Evolutionary conservation across 352 stramenopile species (phyloP), one percentile per base, ranked within the genome.

Genomic region (Phytophthora tentaculata): DNA sequence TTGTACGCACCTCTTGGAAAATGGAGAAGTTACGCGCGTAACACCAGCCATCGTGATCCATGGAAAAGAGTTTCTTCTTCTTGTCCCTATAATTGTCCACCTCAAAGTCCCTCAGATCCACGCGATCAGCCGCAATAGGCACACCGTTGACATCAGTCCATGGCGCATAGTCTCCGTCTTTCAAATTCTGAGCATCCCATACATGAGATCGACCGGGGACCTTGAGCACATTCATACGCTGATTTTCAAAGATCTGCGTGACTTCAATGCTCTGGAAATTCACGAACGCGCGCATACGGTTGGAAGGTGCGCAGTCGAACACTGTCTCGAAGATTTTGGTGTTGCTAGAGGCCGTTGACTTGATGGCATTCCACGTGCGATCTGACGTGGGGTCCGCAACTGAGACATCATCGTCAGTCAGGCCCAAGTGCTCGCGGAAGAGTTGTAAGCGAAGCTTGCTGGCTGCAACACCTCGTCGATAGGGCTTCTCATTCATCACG

Each of bases 61-160:
- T 93, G 2, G 86, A 90, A 59, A 95, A 92, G 17, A 95, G 47
- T 32, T 92, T 92, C 61, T 89, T 88, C 61, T 85, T 87, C 68
- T 80, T 83, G 72, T 94, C 86, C 66, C 90, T 92, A 56, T 79
- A 83, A 22, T 78, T 82, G 60, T 96, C 88, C 20, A 95, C 66
- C 19, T 92, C 84, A 55, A 90, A 96, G 24, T 96, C 87, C 23
- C 83, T 72, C 17, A 94, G 50, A 53, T 94, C 81, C 45, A 96
- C 76, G 41, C 86, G 81, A 53, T 95, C 86, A 32, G 84, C 76
- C 2, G 89, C 71, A 61, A 96, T 93, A 7, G 87, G 86, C 19
- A 95, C 82, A 44, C 88, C 88, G 29, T 95, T 95, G 13, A 94
- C 86, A 58, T 96, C 88, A 0, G 88, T 96, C 88, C 88, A 96